phyloP scores from a whole-genome alignment of 306 rosid genomes.

The Vigna unguiculata region DNA sequence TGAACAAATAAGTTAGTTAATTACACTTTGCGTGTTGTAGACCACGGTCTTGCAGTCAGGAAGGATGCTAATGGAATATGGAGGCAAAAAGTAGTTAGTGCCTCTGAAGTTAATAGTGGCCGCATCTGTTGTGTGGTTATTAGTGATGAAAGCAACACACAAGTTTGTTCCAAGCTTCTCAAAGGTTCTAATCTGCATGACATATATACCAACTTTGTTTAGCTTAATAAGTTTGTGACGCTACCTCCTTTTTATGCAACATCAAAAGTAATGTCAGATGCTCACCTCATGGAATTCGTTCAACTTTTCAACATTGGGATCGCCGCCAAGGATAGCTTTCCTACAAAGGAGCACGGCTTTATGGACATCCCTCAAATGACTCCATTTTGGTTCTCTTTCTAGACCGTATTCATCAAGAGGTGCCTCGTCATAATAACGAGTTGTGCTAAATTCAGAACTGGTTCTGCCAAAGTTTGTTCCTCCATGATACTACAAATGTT shows the following conservation, averaged over 20 bases:
- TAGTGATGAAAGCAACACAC: slow-evolving; percentile 85
- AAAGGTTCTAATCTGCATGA: slow-evolving; percentile 59
- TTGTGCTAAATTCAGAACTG: slow-evolving; percentile 68
- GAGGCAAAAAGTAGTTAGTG: slow-evolving; percentile 54
- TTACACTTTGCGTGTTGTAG: slow-evolving; percentile 68
- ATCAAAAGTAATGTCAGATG: not conserved
- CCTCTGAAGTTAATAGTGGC: slow-evolving; percentile 68
- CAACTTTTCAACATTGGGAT: slow-evolving; percentile 41
- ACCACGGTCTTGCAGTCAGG: slow-evolving; percentile 92
- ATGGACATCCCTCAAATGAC: slow-evolving; percentile 82
- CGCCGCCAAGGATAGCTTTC: slow-evolving; percentile 69
- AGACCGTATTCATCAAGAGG: slow-evolving; percentile 94
- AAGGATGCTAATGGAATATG: slow-evolving; percentile 81
- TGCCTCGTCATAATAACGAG: slow-evolving; percentile 92
- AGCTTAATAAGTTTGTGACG: not conserved
- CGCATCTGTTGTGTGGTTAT: slow-evolving; percentile 56
- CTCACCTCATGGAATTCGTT: slow-evolving; percentile 61
- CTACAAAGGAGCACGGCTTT: slow-evolving; percentile 71
- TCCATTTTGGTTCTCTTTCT: slow-evolving; percentile 84
- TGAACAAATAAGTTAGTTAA: not conserved
- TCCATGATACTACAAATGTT: slow-evolving; percentile 79
- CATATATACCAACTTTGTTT: not conserved
- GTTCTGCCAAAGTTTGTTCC: slow-evolving; percentile 95
- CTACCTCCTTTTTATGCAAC: not conserved
- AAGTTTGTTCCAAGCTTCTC: slow-evolving; percentile 54